Base-by-base conservation (phyloP, 2,329 filamentous ascomycete genomes). In the Xylaria sp. region DNA sequence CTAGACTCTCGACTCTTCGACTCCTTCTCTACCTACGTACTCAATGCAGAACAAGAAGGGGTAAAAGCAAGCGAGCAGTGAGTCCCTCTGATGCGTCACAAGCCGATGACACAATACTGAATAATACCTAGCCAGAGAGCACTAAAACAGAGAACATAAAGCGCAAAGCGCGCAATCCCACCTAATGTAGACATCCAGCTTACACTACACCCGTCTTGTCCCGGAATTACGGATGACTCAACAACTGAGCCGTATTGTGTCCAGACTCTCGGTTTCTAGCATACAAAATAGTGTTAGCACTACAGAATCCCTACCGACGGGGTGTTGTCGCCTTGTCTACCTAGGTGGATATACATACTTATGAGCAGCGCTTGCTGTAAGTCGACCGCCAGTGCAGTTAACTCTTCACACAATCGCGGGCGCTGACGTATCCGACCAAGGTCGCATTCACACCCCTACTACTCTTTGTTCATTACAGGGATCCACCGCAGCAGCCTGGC, bases 171-270 rank as follows among this genome's bases (percentile, higher is more conserved):
- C 44, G 41, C 41, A n/a, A 46, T 46, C 7, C 41, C 18, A 46
- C 41, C 41, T 20, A 18, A n/a, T n/a, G 46, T 4, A 20, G 13
- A 51, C 10, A 51, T 28, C 48, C 9, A 28, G 23, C 48, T 31
- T 55, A 20, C 28, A 37, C 28, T 55, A 37, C 13, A 20, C 28
- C 31, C 7, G 52, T 37, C 28, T 37, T 55, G 8, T 34, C 15
- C 52, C 52, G 52, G 52, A 55, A 55, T 12, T n/a, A 34, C 28
- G 28, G 25, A 55, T 55, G 52, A 55, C 15, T 55, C 31, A 37
- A 37, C n/a, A 37, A 37, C 34, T 37, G 34, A 37, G 34, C 5
- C 28, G 28, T 28, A 28, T 28, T 28, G 28, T 28, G 28, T 28
- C 28, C 28, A 28, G 28, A 28, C 28, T 28, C 28, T 28, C 28